Percentiles rank a stretch among this genome's conserved stretches.
phyloP scores from a whole-genome alignment of 192 early-diverging fungal genomes.

The Coemansia sp. region DNA sequence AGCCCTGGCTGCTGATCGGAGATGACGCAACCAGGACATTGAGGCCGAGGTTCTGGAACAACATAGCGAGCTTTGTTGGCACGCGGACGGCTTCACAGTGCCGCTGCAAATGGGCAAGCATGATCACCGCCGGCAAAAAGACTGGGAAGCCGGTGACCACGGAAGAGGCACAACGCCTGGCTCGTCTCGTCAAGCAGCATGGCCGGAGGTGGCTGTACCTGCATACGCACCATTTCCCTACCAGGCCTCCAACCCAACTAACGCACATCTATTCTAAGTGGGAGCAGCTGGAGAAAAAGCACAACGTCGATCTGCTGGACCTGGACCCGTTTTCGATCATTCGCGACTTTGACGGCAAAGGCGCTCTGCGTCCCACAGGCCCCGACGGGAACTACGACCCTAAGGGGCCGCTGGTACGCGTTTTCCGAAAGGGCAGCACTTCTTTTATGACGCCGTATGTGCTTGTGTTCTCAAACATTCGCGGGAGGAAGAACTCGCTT shows the following conservation, averaged over 20 bases:
- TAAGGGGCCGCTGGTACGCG: conserved; percentile 15
- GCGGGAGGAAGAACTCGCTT: not conserved
- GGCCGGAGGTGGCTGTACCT: conserved; percentile 30
- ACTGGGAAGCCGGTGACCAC: not conserved
- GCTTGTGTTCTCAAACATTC: conserved; percentile 16
- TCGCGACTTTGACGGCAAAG: conserved; percentile 19
- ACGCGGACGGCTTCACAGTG: conserved; percentile 46
- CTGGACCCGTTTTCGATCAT: conserved; percentile 39
- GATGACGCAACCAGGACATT: conserved; percentile 1
- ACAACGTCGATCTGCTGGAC: conserved; percentile 15
- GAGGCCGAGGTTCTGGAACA: conserved; percentile 31
- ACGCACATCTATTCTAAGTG: conserved; percentile 15
- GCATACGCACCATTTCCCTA: conserved; percentile 18
- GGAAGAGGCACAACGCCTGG: conserved; percentile 18
- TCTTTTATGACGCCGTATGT: conserved; percentile 30
- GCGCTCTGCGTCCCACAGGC: conserved; percentile 39
- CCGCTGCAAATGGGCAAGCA: conserved; percentile 16
- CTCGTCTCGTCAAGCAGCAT: conserved; percentile 16
- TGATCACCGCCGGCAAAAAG: not conserved
- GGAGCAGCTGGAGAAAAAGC: conserved; percentile 16
- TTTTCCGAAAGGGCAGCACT: not conserved
- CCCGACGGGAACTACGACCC: conserved; percentile 31
- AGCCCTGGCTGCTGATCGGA: conserved; percentile 39
- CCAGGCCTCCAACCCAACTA: conserved; percentile 4
- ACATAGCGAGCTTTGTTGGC: conserved; percentile 30